Base-by-base conservation (phyloP, 1,284 basidiomycete species). In the Pseudozyma tsukubaensis region DNA sequence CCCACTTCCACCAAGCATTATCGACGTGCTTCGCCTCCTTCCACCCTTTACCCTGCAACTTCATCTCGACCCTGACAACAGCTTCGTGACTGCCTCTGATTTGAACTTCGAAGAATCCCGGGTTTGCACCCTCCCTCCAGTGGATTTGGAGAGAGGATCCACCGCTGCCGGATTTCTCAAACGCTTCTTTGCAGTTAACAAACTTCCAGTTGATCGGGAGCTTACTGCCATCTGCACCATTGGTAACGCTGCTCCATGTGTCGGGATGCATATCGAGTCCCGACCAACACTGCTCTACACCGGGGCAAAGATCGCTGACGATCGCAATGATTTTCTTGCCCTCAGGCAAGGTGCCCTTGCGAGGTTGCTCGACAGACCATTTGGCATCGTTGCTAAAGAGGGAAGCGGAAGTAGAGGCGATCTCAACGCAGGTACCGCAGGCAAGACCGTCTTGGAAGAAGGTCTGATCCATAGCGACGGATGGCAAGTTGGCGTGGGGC, bases 231-330 rank as follows among this genome's bases (percentile, higher is more conserved):
- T 45, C 40, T 0, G 63, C 60, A 19, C 39, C 19, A 37, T 44
- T 50, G 29, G 72, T 75, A 2, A 71, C 72, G 36, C 54, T 59
- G 50, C 67, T 55, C 72, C 72, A 75, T 1, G 72, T 49, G n/a
- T 71, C 72, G 9, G 50, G 50, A 29, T 75, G 72, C 72, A 75
- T 70, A 45, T 75, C 72, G n/a, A 75, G 68, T 1, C 72, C 72
- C 4, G 67, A 67, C 36, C 19, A 58, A 55, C 72, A 75, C 32
- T 75, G 72, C n/a, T 68, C 24, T 1, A 67, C 44, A 11, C 72
- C 64, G 4, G 72, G 72, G 48, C 72, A 75, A 13, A 64, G 58
- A 45, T 75, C 72, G 19, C 50, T 61, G n/a, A 75, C 72, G 35
- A 75, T 64, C 6, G 72, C 72, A 4, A 64, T 16, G 2, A 60